phyloP scores from a whole-genome alignment of 225 moss, liverwort and hornwort genomes.

The Pseudoscleropodium purum region DNA sequence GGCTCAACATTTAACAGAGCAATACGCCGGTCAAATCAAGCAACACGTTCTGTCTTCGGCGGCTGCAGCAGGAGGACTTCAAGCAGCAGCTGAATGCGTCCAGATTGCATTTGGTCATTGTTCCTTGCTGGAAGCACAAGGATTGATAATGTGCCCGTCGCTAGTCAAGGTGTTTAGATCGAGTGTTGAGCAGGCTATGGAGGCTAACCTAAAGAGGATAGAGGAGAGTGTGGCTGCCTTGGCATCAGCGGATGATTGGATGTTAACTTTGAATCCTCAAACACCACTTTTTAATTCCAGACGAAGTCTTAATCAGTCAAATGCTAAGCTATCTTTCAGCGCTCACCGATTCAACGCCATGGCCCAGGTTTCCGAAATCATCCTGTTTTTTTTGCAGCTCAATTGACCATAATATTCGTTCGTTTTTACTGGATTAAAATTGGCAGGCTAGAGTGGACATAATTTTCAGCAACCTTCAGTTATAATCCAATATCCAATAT shows the following conservation, averaged over 20 bases:
- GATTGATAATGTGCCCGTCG: slow-evolving; percentile 52
- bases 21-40: slow-evolving; percentile 60
- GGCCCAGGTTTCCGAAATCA: slow-evolving; percentile 47
- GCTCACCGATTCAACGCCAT: slow-evolving; percentile 67
- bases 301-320: not conserved
- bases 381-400: not conserved
- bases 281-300: slow-evolving; percentile 6
- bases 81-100: slow-evolving; percentile 75
- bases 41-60: slow-evolving; percentile 68
- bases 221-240: slow-evolving; percentile 74
- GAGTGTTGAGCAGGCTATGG: slow-evolving; percentile 80
- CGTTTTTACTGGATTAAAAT: not conserved
- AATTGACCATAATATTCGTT: not conserved
- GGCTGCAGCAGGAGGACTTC: slow-evolving; percentile 73
- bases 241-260: slow-evolving; percentile 76
- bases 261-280: slow-evolving; percentile 23
- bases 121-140: slow-evolving; percentile 69
- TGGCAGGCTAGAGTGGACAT: not conserved
- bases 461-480: not conserved
- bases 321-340: slow-evolving; percentile 56
- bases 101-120: slow-evolving; percentile 89
- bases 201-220: slow-evolving; percentile 76
- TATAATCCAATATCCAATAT: not conserved
- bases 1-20: slow-evolving; percentile 60
- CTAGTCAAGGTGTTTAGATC: slow-evolving; percentile 60